A percentile compares a stretch with the other conserved stretches of the same genome.
Evolutionary conservation across 2,329 filamentous ascomycete species (phyloP).

Genomic region (Sporothrix mexicana): DNA sequence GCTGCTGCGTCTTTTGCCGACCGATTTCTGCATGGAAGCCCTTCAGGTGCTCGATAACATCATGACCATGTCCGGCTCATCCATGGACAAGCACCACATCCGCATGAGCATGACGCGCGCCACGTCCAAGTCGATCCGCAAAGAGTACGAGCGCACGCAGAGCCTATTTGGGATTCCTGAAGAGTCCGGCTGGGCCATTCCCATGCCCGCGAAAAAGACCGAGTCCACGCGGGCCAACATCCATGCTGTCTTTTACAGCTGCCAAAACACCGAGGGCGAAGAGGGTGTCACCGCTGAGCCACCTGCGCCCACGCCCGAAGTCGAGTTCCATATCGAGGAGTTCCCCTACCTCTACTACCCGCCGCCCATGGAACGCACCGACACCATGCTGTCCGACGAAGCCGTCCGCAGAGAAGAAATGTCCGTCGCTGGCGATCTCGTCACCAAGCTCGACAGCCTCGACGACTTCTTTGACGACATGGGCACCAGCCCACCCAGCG

Average conservation of each 20-base stretch:
- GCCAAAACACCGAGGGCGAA: constrained; percentile 60
- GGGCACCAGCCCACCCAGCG: constrained; percentile 62
- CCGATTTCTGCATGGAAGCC: constrained; percentile 91
- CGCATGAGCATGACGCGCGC: constrained; percentile 97
- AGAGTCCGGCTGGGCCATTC: constrained; percentile 93
- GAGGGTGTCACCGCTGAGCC: constrained; percentile 44
- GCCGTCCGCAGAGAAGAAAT: constrained; percentile 69
- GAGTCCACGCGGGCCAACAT: constrained; percentile 87
- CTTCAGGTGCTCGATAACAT: constrained; percentile 92
- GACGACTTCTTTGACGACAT: constrained; percentile 83
- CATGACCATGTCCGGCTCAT: constrained; percentile 89
- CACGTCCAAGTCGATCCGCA: constrained; percentile 82
- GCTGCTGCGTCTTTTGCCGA: constrained; percentile 84
- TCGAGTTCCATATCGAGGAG: constrained; percentile 92
- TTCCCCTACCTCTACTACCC: constrained; percentile 82
- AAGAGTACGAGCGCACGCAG: constrained; percentile 93
- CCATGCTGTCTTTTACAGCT: constrained; percentile 95
- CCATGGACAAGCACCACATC: constrained; percentile 91
- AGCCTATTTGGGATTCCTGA: constrained; percentile 97
- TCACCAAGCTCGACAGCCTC: constrained; percentile 77
- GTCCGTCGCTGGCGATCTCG: constrained; percentile 72
- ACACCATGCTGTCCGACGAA: constrained; percentile 93
- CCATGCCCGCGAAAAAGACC: constrained; percentile 88
- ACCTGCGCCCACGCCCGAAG: constrained; percentile 74
- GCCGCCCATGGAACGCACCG: constrained; percentile 69